A percentile compares a stretch with the other conserved stretches of the same genome.
Evolutionary conservation across 106 monocot genomes (phyloP).

Genomic region (Phalaenopsis equestris): DNA sequence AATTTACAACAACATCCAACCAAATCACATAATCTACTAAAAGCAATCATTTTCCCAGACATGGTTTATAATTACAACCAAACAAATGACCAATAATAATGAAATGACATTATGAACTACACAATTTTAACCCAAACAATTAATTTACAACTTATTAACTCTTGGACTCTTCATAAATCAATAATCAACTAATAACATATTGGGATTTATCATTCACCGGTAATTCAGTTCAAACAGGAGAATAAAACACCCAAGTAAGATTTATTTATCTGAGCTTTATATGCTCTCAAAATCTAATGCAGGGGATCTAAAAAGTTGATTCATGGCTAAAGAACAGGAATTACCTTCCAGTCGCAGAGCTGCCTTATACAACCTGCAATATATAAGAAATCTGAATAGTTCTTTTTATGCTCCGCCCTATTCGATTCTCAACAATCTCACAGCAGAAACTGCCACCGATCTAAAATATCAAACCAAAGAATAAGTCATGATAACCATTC

Average conservation of each 20-base stretch:
- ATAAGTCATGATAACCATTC: background rate
- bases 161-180: background rate
- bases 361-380: background rate
- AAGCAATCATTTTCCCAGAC: background rate
- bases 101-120: background rate
- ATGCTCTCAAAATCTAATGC: no score
- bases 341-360: no score
- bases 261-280: no score
- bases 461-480: background rate
- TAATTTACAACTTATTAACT: background rate
- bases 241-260: background rate
- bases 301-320: no score
- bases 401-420: conserved; percentile 82
- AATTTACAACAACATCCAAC: background rate
- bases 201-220: no score
- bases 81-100: background rate
- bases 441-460: conserved; percentile 49
- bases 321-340: no score
- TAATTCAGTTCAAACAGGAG: no score
- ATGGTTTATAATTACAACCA: background rate
- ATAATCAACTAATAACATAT: background rate
- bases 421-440: conserved; percentile 85
- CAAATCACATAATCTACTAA: background rate
- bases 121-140: background rate
- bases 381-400: conserved; percentile 34